Evolutionary conservation across 139 green algal species (phyloP), one percentile per base, ranked within the genome.

Genomic region (Spirogloea muscicola): DNA sequence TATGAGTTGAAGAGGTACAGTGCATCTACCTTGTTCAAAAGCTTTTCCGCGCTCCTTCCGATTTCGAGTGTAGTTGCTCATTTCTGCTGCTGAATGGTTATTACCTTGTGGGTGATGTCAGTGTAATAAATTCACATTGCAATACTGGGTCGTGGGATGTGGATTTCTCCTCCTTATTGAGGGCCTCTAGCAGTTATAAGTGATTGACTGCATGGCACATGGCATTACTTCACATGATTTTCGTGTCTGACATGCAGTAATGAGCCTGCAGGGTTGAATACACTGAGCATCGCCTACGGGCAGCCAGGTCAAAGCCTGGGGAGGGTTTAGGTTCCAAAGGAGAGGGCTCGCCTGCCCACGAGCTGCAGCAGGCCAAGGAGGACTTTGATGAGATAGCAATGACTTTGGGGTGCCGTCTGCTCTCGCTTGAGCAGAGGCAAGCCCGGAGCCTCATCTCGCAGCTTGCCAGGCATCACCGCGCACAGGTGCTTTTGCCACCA

Each of bases 351-450:
- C n/a, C n/a, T n/a, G n/a, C n/a, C n/a, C n/a, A n/a, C n/a, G 58
- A 42, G 39, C 42, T 66, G 49, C 21, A 63, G 62, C 27, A 37
- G 33, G 70, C 29, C 10, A 66, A 77, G 62, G 70, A 79, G 42
- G 62, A 78, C 31, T 79, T 49, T 63, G 70, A 79, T 41, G 70
- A 79, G 70, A 40, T 79, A 39, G 61, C 70, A 6, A 79, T 79
- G 70, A 72, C 59, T 9, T 44, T 79, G 49, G 70, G 70, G 6
- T 79, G 70, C 70, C 70, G 70, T 31, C n/a, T 79, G 18, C 59
- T 62, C 10, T 43, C 70, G 0, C 43, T 79, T 31, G 64, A 78
- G 13, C 63, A 78, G 29, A 41, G 61, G 7, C 39, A 38, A 9
- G 60, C 70, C 16, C 63, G 70, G 13, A 61, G 13, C 13, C 70